Conservation (phyloP, 2,329 filamentous ascomycete species). For the Colletotrichum phormii region DNA sequence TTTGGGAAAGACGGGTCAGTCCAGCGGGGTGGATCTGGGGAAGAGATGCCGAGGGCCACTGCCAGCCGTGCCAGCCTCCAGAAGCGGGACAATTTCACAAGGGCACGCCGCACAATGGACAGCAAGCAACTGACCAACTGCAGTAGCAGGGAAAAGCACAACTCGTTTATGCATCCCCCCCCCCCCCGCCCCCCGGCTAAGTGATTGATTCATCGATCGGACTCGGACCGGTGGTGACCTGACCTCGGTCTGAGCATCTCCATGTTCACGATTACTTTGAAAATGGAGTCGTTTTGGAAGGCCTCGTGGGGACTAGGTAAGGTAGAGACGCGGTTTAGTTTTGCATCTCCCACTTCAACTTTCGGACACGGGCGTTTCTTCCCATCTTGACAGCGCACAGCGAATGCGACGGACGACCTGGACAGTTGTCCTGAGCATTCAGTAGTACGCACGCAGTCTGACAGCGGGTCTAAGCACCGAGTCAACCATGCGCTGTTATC, state of each 20-base stretch:
- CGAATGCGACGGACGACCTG: not conserved
- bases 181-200: too few species aligned
- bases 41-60: constrained; percentile 37
- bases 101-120: not conserved
- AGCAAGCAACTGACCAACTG: too few species aligned
- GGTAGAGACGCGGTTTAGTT: not conserved
- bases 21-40: constrained; percentile 36
- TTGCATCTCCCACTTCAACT: not conserved
- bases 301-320: not conserved
- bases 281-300: not conserved
- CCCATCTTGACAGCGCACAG: not conserved
- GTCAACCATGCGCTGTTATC: constrained; percentile 17
- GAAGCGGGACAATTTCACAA: constrained; percentile 14
- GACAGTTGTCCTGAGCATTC: not conserved
- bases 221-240: not conserved
- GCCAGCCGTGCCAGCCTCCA: not conserved
- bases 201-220: not conserved
- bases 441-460: not conserved
- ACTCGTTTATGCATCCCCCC: not conserved
- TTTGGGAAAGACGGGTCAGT: constrained; percentile 3
- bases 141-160: constrained; percentile 23
- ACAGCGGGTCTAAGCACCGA: constrained; percentile 22
- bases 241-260: not conserved
- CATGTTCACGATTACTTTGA: not conserved
- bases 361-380: constrained; percentile 1